phyloP scores from a whole-genome alignment of 2,329 filamentous ascomycete species.

The Phaeosphaeria sp. region DNA sequence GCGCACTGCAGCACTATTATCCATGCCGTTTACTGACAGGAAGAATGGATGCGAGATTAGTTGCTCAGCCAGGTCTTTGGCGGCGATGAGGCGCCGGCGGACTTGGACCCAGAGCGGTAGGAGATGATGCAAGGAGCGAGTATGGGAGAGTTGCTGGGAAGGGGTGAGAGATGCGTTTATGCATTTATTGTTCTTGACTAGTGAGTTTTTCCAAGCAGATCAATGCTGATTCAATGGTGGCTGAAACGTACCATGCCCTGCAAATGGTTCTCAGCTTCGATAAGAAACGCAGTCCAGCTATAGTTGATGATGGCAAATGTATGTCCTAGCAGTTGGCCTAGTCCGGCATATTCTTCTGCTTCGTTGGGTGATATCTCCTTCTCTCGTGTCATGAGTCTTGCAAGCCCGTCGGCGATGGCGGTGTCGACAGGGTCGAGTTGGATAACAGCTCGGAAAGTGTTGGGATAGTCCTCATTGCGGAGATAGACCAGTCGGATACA shows the following conservation, averaged over 20 bases:
- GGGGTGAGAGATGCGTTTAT: constrained; percentile 6
- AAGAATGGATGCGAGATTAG: constrained; percentile 11
- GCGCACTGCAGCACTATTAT: background rate
- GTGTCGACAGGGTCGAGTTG: constrained; percentile 10
- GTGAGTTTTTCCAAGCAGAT: too few relatives aligned
- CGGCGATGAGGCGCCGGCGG: constrained; percentile 11
- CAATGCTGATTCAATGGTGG: too few relatives aligned
- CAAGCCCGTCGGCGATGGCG: constrained; percentile 2
- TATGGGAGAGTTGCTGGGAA: constrained; percentile 13
- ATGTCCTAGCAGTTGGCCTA: constrained; percentile 10
- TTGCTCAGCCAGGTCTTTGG: constrained; percentile 13
- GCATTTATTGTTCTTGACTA: constrained; percentile 13
- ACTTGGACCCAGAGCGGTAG: constrained; percentile 14
- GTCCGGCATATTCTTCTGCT: constrained; percentile 6
- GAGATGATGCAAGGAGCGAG: constrained; percentile 13
- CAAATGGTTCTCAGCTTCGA: constrained; percentile 10
- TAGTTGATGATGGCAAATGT: constrained; percentile 5
- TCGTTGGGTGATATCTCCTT: background rate
- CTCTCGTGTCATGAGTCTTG: constrained; percentile 6
- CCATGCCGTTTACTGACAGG: background rate
- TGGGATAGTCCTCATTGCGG: background rate
- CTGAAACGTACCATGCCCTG: constrained; percentile 9
- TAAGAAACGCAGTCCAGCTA: constrained; percentile 9
- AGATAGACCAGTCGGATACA: constrained; percentile 6
- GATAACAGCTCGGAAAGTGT: background rate